Evolutionary conservation across 2,329 filamentous ascomycete species (phyloP).

Genomic region (Aspergillus sp.): DNA sequence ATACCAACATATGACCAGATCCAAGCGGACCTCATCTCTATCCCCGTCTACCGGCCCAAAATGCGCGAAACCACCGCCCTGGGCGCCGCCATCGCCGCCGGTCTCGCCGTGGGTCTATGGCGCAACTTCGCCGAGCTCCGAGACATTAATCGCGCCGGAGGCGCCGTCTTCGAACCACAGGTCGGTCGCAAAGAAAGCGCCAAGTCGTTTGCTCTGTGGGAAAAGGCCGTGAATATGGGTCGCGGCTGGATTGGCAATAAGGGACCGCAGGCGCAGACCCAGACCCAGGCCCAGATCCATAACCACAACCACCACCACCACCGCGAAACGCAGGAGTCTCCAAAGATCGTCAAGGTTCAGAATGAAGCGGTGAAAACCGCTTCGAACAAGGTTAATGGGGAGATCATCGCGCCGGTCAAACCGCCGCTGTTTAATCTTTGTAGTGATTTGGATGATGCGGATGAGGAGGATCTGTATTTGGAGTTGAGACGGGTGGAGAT

Average conservation of each 20-base stretch:
- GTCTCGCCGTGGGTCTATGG: constrained; percentile 78
- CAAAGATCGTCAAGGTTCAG: constrained; percentile 11
- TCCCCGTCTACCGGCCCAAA: constrained; percentile 74
- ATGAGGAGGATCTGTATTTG: constrained; percentile 37
- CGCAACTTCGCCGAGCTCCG: constrained; percentile 70
- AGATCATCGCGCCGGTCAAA: constrained; percentile 14
- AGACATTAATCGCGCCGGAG: constrained; percentile 68
- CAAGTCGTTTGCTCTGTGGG: constrained; percentile 66
- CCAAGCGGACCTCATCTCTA: constrained; percentile 78
- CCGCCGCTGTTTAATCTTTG: constrained; percentile 21
- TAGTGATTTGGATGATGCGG: constrained; percentile 31
- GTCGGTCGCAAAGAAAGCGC: constrained; percentile 54
- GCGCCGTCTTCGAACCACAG: constrained; percentile 68
- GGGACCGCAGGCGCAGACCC: background rate
- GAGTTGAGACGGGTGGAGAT: constrained; percentile 37
- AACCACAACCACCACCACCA: background rate
- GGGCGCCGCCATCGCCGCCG: constrained; percentile 82
- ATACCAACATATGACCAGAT: constrained; percentile 48
- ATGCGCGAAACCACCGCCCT: constrained; percentile 88
- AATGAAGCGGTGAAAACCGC: constrained; percentile 11
- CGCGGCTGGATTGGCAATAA: constrained; percentile 58
- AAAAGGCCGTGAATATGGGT: constrained; percentile 73
- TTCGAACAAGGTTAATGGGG: constrained; percentile 14
- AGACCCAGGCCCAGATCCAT: background rate
- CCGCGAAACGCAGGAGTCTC: background rate